Evolutionary conservation across 2,329 filamentous ascomycete species (phyloP).

Genomic region (Aschersonia sp.): DNA sequence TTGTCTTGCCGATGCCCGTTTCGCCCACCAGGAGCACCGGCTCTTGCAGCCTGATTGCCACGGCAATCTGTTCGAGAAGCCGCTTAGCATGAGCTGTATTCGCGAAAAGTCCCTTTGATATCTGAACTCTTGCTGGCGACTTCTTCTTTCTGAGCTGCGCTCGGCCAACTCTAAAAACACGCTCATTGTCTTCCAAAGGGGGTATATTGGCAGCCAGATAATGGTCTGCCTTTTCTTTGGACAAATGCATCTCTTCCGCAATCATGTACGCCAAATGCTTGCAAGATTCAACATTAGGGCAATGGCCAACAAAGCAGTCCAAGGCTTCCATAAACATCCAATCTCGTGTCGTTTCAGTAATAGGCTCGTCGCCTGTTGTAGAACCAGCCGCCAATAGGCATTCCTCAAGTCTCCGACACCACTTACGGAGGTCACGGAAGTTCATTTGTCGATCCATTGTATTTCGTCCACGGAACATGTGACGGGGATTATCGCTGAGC

Average conservation of each 20-base stretch:
- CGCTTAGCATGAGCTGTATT: conserved; percentile 75
- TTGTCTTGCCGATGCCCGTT: conserved; percentile 97
- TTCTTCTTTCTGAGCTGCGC: conserved; percentile 46
- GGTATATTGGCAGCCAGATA: conserved; percentile 63
- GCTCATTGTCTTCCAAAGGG: conserved; percentile 45
- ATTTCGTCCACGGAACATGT: conserved; percentile 22
- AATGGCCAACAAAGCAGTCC: conserved; percentile 79
- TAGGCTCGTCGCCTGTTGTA: conserved; percentile 52
- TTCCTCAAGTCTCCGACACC: conserved; percentile 63
- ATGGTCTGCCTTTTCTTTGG: conserved; percentile 67
- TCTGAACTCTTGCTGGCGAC: conserved; percentile 28
- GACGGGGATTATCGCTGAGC: conserved; percentile 29
- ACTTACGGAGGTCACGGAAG: conserved; percentile 76
- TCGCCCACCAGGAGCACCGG: conserved; percentile 93
- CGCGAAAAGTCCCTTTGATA: conserved; percentile 60
- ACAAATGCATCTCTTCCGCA: conserved; percentile 76
- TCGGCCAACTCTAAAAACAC: conserved; percentile 49
- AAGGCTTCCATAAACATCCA: conserved; percentile 87
- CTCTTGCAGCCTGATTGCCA: conserved; percentile 71
- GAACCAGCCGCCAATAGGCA: conserved; percentile 48
- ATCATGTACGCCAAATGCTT: conserved; percentile 51
- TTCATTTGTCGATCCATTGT: conserved; percentile 42
- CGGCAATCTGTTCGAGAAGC: conserved; percentile 76
- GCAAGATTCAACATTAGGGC: conserved; percentile 51
- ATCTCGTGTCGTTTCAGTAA: conserved; percentile 59